These are phyloP conservation scores for Tetracladium maxilliforme DNA, from an alignment of 2,329 filamentous ascomycete species.

Conservation along the genomic window DNA sequence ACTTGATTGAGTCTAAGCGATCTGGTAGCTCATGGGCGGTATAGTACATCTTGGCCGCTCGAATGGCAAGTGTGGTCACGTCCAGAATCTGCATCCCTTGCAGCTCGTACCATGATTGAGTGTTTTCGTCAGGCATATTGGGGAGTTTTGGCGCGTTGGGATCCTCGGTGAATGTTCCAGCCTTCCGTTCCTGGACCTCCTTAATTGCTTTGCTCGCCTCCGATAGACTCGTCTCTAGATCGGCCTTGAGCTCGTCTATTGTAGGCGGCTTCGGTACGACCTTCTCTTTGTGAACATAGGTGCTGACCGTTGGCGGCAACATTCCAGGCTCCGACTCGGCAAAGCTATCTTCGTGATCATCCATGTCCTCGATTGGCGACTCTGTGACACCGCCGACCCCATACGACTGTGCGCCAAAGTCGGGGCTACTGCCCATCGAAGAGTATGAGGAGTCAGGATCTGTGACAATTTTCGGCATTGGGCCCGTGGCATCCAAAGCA, in stretches of 20 bases:
- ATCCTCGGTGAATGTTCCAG: constrained; percentile 10
- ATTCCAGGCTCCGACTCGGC: constrained; percentile 42
- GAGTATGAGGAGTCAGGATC: constrained; percentile 45
- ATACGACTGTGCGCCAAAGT: constrained; percentile 24
- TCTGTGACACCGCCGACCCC: constrained; percentile 23
- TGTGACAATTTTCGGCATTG: constrained; percentile 24
- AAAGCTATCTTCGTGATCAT: constrained; percentile 29
- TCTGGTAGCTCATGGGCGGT: constrained; percentile 81
- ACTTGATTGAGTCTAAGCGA: constrained; percentile 71
- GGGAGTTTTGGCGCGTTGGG: constrained; percentile 15
- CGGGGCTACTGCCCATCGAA: constrained; percentile 44
- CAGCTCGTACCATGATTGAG: constrained; percentile 66
- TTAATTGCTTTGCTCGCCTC: constrained; percentile 55
- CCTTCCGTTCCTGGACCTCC: constrained; percentile 29
- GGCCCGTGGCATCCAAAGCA: constrained; percentile 28
- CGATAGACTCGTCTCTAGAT: constrained; percentile 51
- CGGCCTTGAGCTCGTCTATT: constrained; percentile 59
- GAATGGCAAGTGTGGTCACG: constrained; percentile 86
- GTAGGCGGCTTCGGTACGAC: constrained; percentile 74
- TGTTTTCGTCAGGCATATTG: constrained; percentile 28
- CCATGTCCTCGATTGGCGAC: constrained; percentile 29
- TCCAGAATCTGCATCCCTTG: constrained; percentile 89
- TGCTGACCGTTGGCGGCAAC: constrained; percentile 93
- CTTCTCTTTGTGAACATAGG: constrained; percentile 76
- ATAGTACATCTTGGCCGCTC: constrained; percentile 92